Conservation (phyloP, 129 eudicot genomes). For the Arctium minus region DNA sequence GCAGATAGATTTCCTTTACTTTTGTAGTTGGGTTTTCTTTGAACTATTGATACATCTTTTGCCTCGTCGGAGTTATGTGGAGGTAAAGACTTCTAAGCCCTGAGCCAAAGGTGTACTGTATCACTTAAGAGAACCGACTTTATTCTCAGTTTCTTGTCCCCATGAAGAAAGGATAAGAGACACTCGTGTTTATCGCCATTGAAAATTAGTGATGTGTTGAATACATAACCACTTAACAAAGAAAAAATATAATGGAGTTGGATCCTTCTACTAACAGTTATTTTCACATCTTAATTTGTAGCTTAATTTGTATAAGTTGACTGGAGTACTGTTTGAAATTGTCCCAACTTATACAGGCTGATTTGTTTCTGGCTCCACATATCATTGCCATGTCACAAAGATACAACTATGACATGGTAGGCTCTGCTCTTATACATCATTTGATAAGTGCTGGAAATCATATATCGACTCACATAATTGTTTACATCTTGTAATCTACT, state of each 20-base stretch:
- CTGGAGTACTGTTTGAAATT: neutral
- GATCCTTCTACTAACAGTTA: neutral
- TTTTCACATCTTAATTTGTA: neutral
- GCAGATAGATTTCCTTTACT: too few species aligned
- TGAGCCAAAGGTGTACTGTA: neutral
- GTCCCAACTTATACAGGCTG: conserved; percentile 34
- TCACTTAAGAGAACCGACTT: neutral
- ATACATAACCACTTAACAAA: neutral
- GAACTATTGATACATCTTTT: too few species aligned
- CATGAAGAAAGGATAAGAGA: neutral
- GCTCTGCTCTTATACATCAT: neutral
- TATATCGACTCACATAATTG: neutral
- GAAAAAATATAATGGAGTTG: neutral
- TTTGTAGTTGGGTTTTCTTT: too few species aligned
- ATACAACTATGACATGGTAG: conserved; percentile 49
- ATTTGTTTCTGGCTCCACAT: conserved; percentile 55
- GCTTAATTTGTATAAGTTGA: neutral
- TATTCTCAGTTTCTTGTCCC: neutral
- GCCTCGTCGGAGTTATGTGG: too few species aligned
- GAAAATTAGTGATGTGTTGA: neutral
- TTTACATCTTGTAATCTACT: neutral
- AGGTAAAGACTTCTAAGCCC: too few species aligned
- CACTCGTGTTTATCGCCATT: neutral
- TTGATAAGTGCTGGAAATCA: neutral
- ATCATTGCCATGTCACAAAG: conserved; percentile 36